Conservation (phyloP, 331 rosid genomes). For the Prunus yedoensis region DNA sequence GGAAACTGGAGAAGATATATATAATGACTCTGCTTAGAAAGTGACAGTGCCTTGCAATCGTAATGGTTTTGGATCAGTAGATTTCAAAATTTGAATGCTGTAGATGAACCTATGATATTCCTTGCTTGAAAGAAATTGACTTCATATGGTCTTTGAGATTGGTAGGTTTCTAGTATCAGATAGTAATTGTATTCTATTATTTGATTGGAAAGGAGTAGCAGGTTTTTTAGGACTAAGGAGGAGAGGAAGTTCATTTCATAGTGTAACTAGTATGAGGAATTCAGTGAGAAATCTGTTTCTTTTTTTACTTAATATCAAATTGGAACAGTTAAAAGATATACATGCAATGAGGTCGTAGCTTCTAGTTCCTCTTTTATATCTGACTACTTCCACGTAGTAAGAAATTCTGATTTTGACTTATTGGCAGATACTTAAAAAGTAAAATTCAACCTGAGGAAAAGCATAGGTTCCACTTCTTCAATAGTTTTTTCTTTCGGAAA, state of each 20-base stretch:
- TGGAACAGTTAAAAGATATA: not conserved
- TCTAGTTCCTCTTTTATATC: slow-evolving; percentile 9
- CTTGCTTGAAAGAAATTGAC: too few species aligned
- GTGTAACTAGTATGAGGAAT: not conserved
- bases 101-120: too few species aligned
- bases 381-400: not conserved
- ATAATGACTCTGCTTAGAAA: too few species aligned
- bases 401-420: slow-evolving; percentile 14
- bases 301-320: not conserved
- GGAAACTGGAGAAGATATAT: too few species aligned
- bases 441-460: slow-evolving; percentile 60
- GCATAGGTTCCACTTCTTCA: slow-evolving; percentile 77
- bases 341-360: not conserved
- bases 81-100: too few species aligned
- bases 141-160: too few species aligned
- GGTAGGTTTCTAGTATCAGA: not conserved
- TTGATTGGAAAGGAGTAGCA: not conserved
- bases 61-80: too few species aligned
- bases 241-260: not conserved
- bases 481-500: slow-evolving; percentile 93
- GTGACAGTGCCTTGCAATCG: not conserved
- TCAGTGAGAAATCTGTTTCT: not conserved
- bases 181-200: not conserved
- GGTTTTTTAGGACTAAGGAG: not conserved
- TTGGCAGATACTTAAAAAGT: slow-evolving; percentile 67